Evolutionary conservation across 2,329 filamentous ascomycete species (phyloP), one percentile per base, ranked within the genome.

Genomic region (Sclerotinia trifoliorum): DNA sequence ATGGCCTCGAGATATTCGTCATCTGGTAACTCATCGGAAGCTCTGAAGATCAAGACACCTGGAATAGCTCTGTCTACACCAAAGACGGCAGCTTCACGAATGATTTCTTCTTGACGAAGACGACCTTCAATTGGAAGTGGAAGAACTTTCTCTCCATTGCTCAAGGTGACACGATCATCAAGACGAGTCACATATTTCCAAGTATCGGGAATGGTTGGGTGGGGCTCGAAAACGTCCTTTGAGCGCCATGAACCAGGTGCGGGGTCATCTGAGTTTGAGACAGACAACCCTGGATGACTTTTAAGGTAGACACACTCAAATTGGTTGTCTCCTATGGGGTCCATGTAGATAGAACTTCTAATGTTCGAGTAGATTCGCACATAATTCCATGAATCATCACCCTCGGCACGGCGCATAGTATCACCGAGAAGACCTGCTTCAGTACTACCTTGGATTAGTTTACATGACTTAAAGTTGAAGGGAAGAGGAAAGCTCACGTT

Each of bases 391-490:
- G 80, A 82, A 51, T 82, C 82, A 74, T 90, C 87, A 2, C 79
- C 82, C 1, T 75, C 73, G 1, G 55, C 62, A 0, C 82, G 80
- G 13, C 86, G 79, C 70, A 84, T 82, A 1, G 85, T 82, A 1
- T 84, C 88, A 83, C 88, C 86, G 24, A 89, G 76, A 71, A 86
- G 82, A 6, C 86, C 86, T 1, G 83, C 84, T 74, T 90, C 88
- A 0, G 87, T 89, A 1, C 66, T 68, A 54, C 15, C 1, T 32
- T 17, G 15, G 35, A 35, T 68, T 26, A 68, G 66, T 21, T 42
- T 42, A 39, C 3, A 66, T 66, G 7, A 21, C 8, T 29, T 21
- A 5, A 29, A 42, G n/a, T 29, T 21, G 32, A 15, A 19, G 13
- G n/a, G 2, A 21, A 52, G 21, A 26, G n/a, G 3, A 3, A 32